Conservation (phyloP, 768 basidiomycete species). For the Russula sp. region DNA sequence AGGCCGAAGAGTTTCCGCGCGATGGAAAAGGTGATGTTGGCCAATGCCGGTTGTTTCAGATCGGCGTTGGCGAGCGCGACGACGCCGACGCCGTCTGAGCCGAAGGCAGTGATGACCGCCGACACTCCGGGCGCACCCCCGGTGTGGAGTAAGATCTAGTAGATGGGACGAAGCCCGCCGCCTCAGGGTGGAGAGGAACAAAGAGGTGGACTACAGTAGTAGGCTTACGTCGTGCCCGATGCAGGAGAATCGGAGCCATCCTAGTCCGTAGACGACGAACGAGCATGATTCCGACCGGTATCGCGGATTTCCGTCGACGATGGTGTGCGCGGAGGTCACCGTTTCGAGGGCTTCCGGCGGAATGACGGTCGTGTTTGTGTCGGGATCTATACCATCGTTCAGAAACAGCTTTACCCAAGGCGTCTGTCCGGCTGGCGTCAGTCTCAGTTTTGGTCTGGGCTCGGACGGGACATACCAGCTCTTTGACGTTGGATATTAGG, state of each 20-base stretch:
- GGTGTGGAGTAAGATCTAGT: background rate
- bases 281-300: slow-evolving; percentile 24
- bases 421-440: slow-evolving; percentile 27
- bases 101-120: background rate
- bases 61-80: slow-evolving; percentile 15
- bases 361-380: slow-evolving; percentile 31
- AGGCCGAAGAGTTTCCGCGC: background rate
- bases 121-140: slow-evolving; percentile 3
- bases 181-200: too few species aligned
- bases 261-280: slow-evolving; percentile 37
- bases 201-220: too few species aligned
- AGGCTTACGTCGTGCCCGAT: slow-evolving; percentile 36
- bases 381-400: slow-evolving; percentile 31
- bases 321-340: slow-evolving; percentile 26
- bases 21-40: background rate
- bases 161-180: too few species aligned
- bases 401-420: slow-evolving; percentile 35
- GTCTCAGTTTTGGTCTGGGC: background rate
- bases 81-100: slow-evolving; percentile 5
- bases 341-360: slow-evolving; percentile 29
- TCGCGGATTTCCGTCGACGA: slow-evolving; percentile 23
- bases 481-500: slow-evolving; percentile 37
- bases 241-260: slow-evolving; percentile 38
- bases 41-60: background rate
- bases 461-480: slow-evolving; percentile 34